Base-by-base conservation (phyloP, 352 stramenopile genomes). In the Peronospora destructor region DNA sequence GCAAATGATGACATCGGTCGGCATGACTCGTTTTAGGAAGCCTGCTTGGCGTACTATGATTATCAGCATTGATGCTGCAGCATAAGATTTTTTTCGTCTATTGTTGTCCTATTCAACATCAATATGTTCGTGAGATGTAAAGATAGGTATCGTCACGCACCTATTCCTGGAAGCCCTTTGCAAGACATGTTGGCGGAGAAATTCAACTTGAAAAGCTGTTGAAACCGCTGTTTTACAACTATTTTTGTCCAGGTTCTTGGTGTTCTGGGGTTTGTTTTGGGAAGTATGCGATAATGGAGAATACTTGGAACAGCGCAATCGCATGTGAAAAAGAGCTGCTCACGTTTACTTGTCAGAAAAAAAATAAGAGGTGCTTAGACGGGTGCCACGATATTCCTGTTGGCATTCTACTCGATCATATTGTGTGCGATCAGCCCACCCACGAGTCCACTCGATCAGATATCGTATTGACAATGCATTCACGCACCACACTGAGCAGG, bases 401-500 rank as follows among this genome's bases (percentile, higher is more conserved):
- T 53, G 43, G 52, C 42, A 52, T 58, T 50, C 44, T 53, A 71
- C 59, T 64, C 28, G 29, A 30, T 21, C 19, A 3, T 49, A 55
- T 53, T 53, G 45, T 45, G 42, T 53, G 30, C 40, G 17, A 21
- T 39, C 47, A 33, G 29, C 42, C 25, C 44, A 29, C 39, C 37
- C 25, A 17, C 51, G 30, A 56, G 40, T 46, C 25, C 42, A 21
- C 37, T 53, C 37, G 34, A 49, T 48, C 41, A 23, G 36, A 52
- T 39, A 32, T n/a, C 4, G 13, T 35, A 44, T 50, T 32, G 36
- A 28, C 35, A 40, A 76, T 76, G 66, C 66, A 73, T 35, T 36
- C 64, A 45, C 59, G 60, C 48, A 58, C 58, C 33, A 49, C 52
- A 19, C 48, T 73, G 38, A 68, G 59, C 60, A 73, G 64, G 66